Base-by-base conservation (phyloP, 495 filamentous ascomycete species). In the Penicillium parvum region DNA sequence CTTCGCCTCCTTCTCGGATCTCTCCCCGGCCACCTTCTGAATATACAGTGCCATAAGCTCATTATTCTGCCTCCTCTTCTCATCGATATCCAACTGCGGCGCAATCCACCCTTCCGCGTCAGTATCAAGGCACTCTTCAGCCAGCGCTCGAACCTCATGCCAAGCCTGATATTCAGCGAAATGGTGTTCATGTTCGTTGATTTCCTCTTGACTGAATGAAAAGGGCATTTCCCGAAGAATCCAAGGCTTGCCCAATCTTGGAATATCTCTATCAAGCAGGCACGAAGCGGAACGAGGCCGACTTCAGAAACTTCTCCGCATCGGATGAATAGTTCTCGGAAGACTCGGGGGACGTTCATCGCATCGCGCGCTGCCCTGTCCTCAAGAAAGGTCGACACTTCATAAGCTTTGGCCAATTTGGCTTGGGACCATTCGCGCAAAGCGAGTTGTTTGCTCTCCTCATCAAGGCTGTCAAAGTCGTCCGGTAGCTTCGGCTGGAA, bases 71-170 rank as follows among this genome's bases (percentile, higher is more conserved):
- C 20, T 49, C 30, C 34, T 35, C 32, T 58, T 62, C 34, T 61
- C 37, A 4, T 7, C 38, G 22, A 65, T 37, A 52, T 71, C 60
- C 32, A 66, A 18, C 36, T 55, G 50, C 15, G 60, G 67, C 11
- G 60, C 26, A 1, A 64, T 36, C 61, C 62, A 71, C 2, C 61
- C 65, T 37, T 71, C 65, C 2, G 56, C 57, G 56, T 71, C 62
- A 22, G 64, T 69, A 40, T 61, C 50, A n/a, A 71, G 58, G 37
- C 38, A 57, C 42, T 65, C 58, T 40, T 47, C 22, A 6, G 55
- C 58, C 25, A 67, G 55, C n/a, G 49, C 43, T 39, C 55, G 53
- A 20, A 63, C 40, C 20, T 60, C 47, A 43, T 65, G 29, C 57
- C 43, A 67, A 15, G 43, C 52, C 36, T 58, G 25, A 40, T 71